Conservation (phyloP, 345 rosid genomes). For the Iberis pinnata region DNA sequence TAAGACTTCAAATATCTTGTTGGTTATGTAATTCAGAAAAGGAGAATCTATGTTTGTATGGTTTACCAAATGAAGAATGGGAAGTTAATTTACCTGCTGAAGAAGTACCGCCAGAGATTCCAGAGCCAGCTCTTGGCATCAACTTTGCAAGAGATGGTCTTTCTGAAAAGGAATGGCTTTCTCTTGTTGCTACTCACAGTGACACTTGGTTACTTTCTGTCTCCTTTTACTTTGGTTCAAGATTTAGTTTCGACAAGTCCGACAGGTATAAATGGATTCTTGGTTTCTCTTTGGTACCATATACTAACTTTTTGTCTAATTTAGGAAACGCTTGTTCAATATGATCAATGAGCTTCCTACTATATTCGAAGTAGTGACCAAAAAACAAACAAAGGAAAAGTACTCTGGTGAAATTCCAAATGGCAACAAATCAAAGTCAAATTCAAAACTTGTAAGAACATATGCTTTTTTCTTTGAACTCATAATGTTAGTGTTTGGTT, state of each 20-base stretch:
- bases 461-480: too few species aligned
- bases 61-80: slow-evolving; percentile 67
- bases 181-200: slow-evolving; percentile 78
- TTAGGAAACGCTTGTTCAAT: slow-evolving; percentile 95
- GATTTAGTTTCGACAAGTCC: slow-evolving; percentile 59
- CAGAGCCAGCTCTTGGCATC: slow-evolving; percentile 86
- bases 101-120: slow-evolving; percentile 89
- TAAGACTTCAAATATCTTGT: too few species aligned
- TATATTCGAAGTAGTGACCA: slow-evolving; percentile 82
- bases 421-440: slow-evolving; percentile 73
- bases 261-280: too few species aligned
- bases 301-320: too few species aligned
- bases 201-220: slow-evolving; percentile 76
- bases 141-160: slow-evolving; percentile 85
- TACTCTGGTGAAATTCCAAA: too few species aligned
- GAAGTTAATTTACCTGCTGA: slow-evolving; percentile 84
- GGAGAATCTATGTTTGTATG: slow-evolving; percentile 84
- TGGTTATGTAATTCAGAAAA: slow-evolving; percentile 38
- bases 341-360: slow-evolving; percentile 94
- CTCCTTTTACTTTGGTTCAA: slow-evolving; percentile 70
- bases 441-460: slow-evolving; percentile 40
- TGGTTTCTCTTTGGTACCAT: too few species aligned
- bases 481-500: too few species aligned
- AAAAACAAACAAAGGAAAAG: slow-evolving; percentile 74
- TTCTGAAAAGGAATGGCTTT: slow-evolving; percentile 74